Evolutionary conservation across 345 rosid species (phyloP).

Genomic region (Orychophragmus violaceus): DNA sequence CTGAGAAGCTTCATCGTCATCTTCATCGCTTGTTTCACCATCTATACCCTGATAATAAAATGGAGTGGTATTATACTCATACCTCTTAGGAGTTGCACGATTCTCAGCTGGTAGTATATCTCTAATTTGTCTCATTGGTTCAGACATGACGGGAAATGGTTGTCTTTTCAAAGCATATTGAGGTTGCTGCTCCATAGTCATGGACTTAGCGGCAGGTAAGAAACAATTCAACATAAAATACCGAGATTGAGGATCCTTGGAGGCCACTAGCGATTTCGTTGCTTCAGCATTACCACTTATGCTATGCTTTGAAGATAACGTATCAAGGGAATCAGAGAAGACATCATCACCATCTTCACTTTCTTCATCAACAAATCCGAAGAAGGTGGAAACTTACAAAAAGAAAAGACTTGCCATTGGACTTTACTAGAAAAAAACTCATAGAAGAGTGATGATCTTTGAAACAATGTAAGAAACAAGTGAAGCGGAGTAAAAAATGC

Average conservation of each 20-base stretch:
- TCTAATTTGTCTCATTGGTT: conserved; percentile 34
- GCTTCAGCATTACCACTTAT: conserved; percentile 28
- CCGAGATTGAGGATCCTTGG: conserved; percentile 45
- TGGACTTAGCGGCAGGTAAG: conserved; percentile 92
- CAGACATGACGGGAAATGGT: conserved; percentile 29
- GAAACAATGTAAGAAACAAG: no score
- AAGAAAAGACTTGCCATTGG: neutral
- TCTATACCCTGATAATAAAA: conserved; percentile 5
- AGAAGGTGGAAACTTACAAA: conserved; percentile 14
- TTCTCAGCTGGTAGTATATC: conserved; percentile 28
- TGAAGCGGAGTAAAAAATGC: neutral
- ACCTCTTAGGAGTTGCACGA: conserved; percentile 24
- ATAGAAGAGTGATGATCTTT: neutral
- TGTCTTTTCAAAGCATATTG: conserved; percentile 55
- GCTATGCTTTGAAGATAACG: conserved; percentile 51
- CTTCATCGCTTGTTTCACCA: conserved; percentile 28
- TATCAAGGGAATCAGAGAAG: conserved; percentile 73
- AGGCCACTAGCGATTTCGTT: conserved; percentile 43
- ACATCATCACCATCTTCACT: conserved; percentile 34
- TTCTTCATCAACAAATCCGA: conserved; percentile 12
- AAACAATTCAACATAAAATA: conserved; percentile 85
- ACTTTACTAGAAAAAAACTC: neutral
- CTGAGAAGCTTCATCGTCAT: conserved; percentile 37
- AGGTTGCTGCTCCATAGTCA: conserved; percentile 57
- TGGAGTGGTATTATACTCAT: conserved; percentile 8